Conservation (phyloP, 2,329 filamentous ascomycete species). For the Fonsecaea pedrosoi region DNA sequence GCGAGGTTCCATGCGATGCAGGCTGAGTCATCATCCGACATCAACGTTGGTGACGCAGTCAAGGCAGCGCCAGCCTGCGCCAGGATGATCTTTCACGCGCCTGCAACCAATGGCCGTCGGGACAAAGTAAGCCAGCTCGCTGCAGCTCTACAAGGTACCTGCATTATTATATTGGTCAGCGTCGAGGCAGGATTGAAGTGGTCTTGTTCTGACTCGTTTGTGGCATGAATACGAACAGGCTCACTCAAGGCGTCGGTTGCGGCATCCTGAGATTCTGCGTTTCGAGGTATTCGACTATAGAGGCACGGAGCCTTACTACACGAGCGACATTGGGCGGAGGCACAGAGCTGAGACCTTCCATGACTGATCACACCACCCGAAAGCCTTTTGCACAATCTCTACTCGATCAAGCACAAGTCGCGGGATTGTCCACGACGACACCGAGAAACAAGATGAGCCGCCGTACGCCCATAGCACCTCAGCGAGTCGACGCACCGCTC, state of each 20-base stretch:
- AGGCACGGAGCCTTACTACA: not conserved
- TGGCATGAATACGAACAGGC: constrained; percentile 22
- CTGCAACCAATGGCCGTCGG: constrained; percentile 1
- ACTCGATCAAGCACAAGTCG: constrained; percentile 19
- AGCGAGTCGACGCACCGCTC: constrained; percentile 60
- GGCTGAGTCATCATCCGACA: not conserved
- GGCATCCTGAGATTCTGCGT: not conserved
- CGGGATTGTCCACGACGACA: constrained; percentile 3
- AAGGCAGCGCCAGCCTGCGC: too few relatives aligned
- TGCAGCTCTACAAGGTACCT: constrained; percentile 3
- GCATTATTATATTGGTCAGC: constrained; percentile 17
- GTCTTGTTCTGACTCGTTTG: not conserved
- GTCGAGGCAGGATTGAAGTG: not conserved
- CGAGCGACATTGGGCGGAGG: constrained; percentile 1
- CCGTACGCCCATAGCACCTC: constrained; percentile 49
- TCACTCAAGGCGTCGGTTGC: constrained; percentile 2
- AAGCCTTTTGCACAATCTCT: constrained; percentile 14
- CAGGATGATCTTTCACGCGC: constrained; percentile 11
- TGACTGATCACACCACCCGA: constrained; percentile 9
- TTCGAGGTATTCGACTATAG: not conserved
- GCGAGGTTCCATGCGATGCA: not conserved
- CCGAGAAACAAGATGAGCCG: constrained; percentile 26
- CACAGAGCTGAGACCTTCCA: not conserved
- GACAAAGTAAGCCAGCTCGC: constrained; percentile 14
- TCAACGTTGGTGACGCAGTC: not conserved